Evolutionary conservation across 805 yeast genomes (phyloP).

Genomic region (Saccharomyces kudriavzevii): DNA sequence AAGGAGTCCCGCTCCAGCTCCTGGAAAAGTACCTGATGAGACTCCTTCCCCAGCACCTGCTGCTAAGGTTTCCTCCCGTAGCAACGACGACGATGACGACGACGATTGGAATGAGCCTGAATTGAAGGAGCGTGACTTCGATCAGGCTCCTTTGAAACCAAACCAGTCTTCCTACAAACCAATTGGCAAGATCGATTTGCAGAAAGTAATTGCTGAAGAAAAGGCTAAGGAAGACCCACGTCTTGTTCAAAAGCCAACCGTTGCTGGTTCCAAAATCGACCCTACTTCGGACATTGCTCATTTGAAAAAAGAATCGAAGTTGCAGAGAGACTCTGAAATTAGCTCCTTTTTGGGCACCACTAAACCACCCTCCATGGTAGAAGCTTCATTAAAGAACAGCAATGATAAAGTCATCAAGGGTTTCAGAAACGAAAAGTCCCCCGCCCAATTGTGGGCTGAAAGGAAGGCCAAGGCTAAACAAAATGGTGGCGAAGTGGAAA

Average conservation of each 20-base stretch:
- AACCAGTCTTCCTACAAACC: constrained; percentile 49
- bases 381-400: constrained; percentile 10
- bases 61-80: constrained; percentile 1
- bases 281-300: constrained; percentile 30
- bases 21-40: constrained; percentile 5
- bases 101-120: constrained; percentile 43
- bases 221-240: constrained; percentile 38
- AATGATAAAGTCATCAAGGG: constrained; percentile 47
- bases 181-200: constrained; percentile 50
- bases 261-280: constrained; percentile 13
- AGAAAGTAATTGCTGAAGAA: constrained; percentile 37
- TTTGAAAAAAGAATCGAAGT: constrained; percentile 30
- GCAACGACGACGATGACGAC: constrained; percentile 23
- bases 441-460: constrained; percentile 95
- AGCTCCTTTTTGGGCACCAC: constrained; percentile 31
- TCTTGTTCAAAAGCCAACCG: constrained; percentile 24
- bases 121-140: constrained; percentile 40
- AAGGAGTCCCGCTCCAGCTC: constrained; percentile 24
- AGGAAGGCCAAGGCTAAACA: constrained; percentile 70
- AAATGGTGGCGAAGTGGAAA: background rate
- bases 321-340: constrained; percentile 31
- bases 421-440: constrained; percentile 71
- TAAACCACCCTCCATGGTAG: constrained; percentile 23
- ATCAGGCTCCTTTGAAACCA: constrained; percentile 38
- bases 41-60: constrained; percentile 16